Evolutionary conservation across 768 basidiomycete genomes (phyloP), one percentile per base, ranked within the genome.

Genomic region (Rossbeevera mucosa): DNA sequence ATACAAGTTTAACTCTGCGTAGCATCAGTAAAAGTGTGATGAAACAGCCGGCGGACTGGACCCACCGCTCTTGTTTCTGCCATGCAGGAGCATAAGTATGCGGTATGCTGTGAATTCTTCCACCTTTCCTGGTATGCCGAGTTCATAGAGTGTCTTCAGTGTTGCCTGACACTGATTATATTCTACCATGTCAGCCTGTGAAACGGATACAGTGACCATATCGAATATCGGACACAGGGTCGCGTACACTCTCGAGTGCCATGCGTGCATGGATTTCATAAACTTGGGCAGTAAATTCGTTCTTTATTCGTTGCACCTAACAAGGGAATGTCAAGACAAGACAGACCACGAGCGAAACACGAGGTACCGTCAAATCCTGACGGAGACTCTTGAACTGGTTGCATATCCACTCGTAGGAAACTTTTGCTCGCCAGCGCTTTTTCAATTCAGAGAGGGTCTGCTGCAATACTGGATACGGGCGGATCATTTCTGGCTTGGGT

Each of bases 201-300:
- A 58, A 56, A 59, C 50, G 51, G 18, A 52, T 54, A 56, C 54
- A 63, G 57, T 40, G 46, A 63, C 57, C 46, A 31, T 28, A 42
- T 43, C 49, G 24, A 38, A 47, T 9, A 29, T 24, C 31, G 16
- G 25, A 47, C 38, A 21, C 29, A 53, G 41, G 42, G 54, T 16
- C 4, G 71, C 83, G 52, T 71, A 93, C 92, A 62, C 83, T 85
- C 79, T 94, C 91, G 36, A 99, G 76, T 41, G 96, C 96, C 77
- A 98, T 95, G 29, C 96, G 85, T 22, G 92, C 96, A 72, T 99
- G 96, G 33, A 95, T 96, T 68, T 99, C 96, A 65, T 99, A 99
- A 11, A 96, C 96, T 68, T 87, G 80, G 24, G 95, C 93, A 7
- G 96, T 97, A 63, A 99, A 96, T 50, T 95, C 91, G 60, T 96